Evolutionary conservation across 2,329 filamentous ascomycete species (phyloP), one percentile per base, ranked within the genome.

Genomic region (Raffaelea albimanens): DNA sequence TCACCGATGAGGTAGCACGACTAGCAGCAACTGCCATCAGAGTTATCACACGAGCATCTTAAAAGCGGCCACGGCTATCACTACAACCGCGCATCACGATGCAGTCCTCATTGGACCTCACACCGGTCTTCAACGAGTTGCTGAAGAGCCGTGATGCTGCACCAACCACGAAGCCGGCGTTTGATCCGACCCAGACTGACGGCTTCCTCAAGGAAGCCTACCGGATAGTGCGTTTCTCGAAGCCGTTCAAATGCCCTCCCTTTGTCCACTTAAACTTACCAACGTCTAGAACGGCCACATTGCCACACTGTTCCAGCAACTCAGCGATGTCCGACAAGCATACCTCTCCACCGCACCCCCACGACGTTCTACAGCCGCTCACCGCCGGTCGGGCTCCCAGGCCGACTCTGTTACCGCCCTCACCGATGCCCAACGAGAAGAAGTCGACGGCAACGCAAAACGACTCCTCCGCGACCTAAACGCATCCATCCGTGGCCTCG

Each of bases 171-270:
- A 56, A 52, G 34, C 58, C 58, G 41, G 58, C 60, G 53, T 71
- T 71, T 53, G 69, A 63, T 48, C 57, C 71, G 43, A 69, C 75
- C 54, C 73, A 66, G 56, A 76, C 93, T 44, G 87, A 96, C 62
- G 85, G 85, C 58, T 98, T 97, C 62, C 71, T 97, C 31, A 89
- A 91, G 61, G 91, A 97, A 67, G 93, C 93, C 46, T 93, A 95
- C 67, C 80, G 85, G 62, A 96, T 97, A 64, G 90, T 94, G 70
- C 59, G 76, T 64, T n/a, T n/a, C n/a, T n/a, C n/a, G n/a, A n/a
- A n/a, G n/a, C n/a, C n/a, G n/a, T n/a, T n/a, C n/a, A n/a, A n/a
- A n/a, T 25, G 16, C n/a, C 5, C 23, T n/a, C 18, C 13, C 20
- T 41, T 9, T 23, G 8, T 10, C 34, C 14, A 38, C 14, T 19